These are phyloP conservation scores for Boeremia exigua DNA, from an alignment of 2,329 filamentous ascomycete genomes.

Conservation along the genomic window DNA sequence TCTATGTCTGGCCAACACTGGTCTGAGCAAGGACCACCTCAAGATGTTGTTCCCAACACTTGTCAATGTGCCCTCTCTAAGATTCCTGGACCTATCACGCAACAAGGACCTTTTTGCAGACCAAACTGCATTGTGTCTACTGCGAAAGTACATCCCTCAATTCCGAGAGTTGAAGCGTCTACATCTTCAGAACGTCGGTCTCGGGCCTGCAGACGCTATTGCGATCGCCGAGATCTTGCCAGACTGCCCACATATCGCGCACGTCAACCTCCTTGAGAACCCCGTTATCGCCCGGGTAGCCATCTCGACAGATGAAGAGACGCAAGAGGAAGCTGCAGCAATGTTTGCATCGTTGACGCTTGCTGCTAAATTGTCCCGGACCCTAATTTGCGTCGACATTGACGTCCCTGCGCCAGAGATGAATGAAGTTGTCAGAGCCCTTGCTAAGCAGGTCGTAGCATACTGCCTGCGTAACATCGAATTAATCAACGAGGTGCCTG, in stretches of 20 bases:
- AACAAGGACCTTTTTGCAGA: constrained; percentile 81
- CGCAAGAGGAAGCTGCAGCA: constrained; percentile 91
- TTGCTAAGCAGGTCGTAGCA: constrained; percentile 92
- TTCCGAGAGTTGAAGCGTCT: constrained; percentile 80
- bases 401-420: constrained; percentile 81
- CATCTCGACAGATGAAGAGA: constrained; percentile 75
- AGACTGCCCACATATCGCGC: constrained; percentile 79
- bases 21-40: constrained; percentile 74
- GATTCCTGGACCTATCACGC: constrained; percentile 91
- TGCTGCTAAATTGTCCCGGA: constrained; percentile 81
- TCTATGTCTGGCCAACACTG: constrained; percentile 85
- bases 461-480: constrained; percentile 95
- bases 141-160: constrained; percentile 85
- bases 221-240: constrained; percentile 88
- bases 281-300: constrained; percentile 72
- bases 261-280: constrained; percentile 88
- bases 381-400: constrained; percentile 88
- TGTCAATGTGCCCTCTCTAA: constrained; percentile 72
- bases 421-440: constrained; percentile 88
- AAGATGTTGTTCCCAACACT: constrained; percentile 78
- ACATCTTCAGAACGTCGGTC: constrained; percentile 82
- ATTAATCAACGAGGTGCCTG: constrained; percentile 71
- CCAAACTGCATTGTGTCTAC: constrained; percentile 74
- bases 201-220: constrained; percentile 88
- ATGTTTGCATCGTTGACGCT: constrained; percentile 91